Percentiles rank a stretch among this genome's conserved stretches.
phyloP scores from a whole-genome alignment of 2,329 filamentous ascomycete species.

The Microcyclospora tardicrescens region DNA sequence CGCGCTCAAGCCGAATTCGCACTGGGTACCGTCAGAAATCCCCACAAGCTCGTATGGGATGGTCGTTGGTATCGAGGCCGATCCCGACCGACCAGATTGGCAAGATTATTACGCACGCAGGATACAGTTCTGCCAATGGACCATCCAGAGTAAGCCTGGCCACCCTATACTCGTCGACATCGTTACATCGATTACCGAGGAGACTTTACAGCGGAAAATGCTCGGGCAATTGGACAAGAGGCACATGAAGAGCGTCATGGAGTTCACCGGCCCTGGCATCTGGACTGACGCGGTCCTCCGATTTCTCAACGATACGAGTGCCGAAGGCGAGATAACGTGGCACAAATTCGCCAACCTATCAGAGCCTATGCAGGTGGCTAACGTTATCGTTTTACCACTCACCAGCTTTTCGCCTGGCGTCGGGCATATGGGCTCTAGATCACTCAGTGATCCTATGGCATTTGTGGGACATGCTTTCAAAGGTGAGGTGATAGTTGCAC shows the following conservation, averaged over 20 bases:
- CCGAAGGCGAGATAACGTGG: conserved; percentile 59
- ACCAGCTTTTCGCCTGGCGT: conserved; percentile 90
- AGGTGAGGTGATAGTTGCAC: no score
- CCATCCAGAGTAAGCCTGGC: conserved; percentile 7
- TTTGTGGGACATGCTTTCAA: no score
- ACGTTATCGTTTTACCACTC: conserved; percentile 79
- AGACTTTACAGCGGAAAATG: conserved; percentile 58
- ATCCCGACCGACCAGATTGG: conserved; percentile 3
- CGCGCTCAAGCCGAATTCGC: conserved; percentile 5
- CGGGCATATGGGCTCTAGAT: conserved; percentile 74
- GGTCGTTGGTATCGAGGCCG: conserved; percentile 12
- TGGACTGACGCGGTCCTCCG: conserved; percentile 83
- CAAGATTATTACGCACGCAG: conserved; percentile 1
- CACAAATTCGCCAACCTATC: conserved; percentile 74
- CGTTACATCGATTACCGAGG: conserved; percentile 53
- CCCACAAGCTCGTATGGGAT: conserved; percentile 2
- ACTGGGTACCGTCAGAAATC: conserved; percentile 7
- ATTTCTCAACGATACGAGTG: conserved; percentile 68
- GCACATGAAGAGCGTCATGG: conserved; percentile 55
- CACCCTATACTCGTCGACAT: no score
- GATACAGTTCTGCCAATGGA: conserved; percentile 8
- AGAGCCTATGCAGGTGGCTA: conserved; percentile 65
- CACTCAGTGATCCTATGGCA: conserved; percentile 74
- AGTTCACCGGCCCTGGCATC: conserved; percentile 77
- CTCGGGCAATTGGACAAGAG: conserved; percentile 44